Percentiles rank a stretch among this genome's conserved stretches.
phyloP scores from a whole-genome alignment of 2,329 filamentous ascomycete species.

The Hypoxylon sp. region DNA sequence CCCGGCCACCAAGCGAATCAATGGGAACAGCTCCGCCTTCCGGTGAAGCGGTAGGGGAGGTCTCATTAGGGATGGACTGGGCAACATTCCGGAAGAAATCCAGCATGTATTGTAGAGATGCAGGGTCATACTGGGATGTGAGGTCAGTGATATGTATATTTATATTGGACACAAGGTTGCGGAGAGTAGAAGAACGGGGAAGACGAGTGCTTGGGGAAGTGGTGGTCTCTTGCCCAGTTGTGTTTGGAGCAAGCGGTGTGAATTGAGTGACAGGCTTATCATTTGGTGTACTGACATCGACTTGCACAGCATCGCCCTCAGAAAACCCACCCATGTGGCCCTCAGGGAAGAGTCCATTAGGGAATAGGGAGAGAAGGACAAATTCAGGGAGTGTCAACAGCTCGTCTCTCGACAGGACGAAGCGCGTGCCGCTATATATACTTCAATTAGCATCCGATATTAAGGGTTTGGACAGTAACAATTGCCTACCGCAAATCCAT shows the following conservation, averaged over 20 bases:
- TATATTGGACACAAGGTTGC: conserved; percentile 57
- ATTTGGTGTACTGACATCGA: conserved; percentile 82
- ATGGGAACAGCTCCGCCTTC: conserved; percentile 75
- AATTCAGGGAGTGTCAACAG: conserved; percentile 96
- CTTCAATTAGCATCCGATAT: conserved; percentile 40
- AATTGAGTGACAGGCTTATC: conserved; percentile 48
- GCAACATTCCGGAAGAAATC: conserved; percentile 98
- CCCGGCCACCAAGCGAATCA: conserved; percentile 75
- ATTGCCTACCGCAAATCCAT: conserved; percentile 88
- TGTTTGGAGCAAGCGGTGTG: conserved; percentile 48
- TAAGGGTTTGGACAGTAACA: conserved; percentile 1
- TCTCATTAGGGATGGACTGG: conserved; percentile 89
- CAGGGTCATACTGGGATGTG: conserved; percentile 86
- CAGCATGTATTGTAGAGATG: conserved; percentile 98
- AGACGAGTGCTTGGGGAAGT: conserved; percentile 36
- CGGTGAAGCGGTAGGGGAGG: conserved; percentile 75
- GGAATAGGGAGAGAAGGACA: conserved; percentile 95
- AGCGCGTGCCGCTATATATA: conserved; percentile 82
- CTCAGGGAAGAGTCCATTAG: conserved; percentile 97
- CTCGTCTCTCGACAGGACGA: conserved; percentile 94
- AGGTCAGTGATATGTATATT: conserved; percentile 62
- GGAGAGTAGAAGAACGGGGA: conserved; percentile 50
- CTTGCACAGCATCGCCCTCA: conserved; percentile 94
- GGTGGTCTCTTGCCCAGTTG: conserved; percentile 42
- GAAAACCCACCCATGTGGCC: conserved; percentile 94